Base-by-base conservation (phyloP, 1,284 basidiomycete species). In the Sporisorium scitamineum region DNA sequence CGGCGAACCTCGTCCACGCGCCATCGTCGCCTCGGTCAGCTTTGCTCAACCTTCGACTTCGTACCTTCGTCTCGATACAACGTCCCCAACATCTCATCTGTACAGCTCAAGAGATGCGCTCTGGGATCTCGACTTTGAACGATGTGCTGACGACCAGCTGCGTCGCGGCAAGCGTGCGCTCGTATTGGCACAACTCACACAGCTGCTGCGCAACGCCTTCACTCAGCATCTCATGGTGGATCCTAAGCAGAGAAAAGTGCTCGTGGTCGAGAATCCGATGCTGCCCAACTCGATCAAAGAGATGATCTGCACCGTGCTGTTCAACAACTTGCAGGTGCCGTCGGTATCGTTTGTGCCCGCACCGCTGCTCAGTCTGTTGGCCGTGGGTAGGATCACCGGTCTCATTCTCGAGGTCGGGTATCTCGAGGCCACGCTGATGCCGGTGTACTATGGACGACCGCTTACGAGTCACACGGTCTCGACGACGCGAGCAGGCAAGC, bases 381-480 rank as follows among this genome's bases (percentile, higher is more conserved):
- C 94, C 1, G 90, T 91, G 2, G 96, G 97, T 5, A 88, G 93
- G 64, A 92, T 94, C 74, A 95, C 94, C 0, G 96, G 95, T 1
- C 89, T 99, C 8, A 95, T 98, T 0, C 88, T 99, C 2, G 95
- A 98, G 80, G 91, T 91, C 73, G 97, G 96, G 0, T 91, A 95
- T 84, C 89, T 96, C 1, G 95, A 99, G 85, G 92, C 94, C 0
- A 92, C 91, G 3, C 90, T 91, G 9, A 88, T 96, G 44, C 94
- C 96, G 0, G 95, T 84, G 18, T 82, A 78, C 55, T 80, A 76
- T 41, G 81, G 80, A 11, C 53, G 81, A 20, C 77, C 75, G 4
- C 29, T 84, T 47, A 42, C 54, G 18, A 65, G 60, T 20, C 48
- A 68, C 47, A n/a, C 62, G 0, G 53, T 52, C 2, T 62, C 74